Conservation (phyloP, 352 stramenopile genomes). For the Thalassiosira mediterranea region DNA sequence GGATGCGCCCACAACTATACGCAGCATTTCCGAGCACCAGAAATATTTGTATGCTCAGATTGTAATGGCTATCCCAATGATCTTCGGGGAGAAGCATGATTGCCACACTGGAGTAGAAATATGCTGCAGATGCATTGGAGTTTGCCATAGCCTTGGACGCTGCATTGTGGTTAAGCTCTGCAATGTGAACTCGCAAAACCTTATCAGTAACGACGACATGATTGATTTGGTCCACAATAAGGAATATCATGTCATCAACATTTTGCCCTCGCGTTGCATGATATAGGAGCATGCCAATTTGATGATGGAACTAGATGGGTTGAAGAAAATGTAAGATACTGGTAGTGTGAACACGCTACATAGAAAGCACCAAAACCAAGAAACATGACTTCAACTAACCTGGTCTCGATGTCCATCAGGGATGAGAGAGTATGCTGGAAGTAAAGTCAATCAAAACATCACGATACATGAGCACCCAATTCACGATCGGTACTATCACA, state of each 20-base stretch:
- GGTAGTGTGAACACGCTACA: slow-evolving; percentile 1
- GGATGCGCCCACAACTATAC: slow-evolving; percentile 9
- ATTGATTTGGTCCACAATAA: slow-evolving; percentile 49
- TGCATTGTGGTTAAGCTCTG: slow-evolving; percentile 29
- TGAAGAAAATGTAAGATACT: neutral
- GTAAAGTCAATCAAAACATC: too few species aligned
- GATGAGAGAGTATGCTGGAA: slow-evolving; percentile 63
- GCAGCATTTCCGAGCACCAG: slow-evolving; percentile 25
- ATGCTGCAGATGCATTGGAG: neutral
- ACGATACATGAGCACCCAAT: too few species aligned
- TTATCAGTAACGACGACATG: slow-evolving; percentile 8
- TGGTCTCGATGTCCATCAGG: slow-evolving; percentile 20
- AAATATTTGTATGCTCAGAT: slow-evolving; percentile 18
- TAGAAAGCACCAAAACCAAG: too few species aligned
- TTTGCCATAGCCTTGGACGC: slow-evolving; percentile 18
- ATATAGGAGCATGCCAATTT: slow-evolving; percentile 23
- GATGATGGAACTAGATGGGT: slow-evolving; percentile 20
- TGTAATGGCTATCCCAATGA: slow-evolving; percentile 32
- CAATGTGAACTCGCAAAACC: slow-evolving; percentile 8
- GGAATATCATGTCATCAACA: slow-evolving; percentile 11
- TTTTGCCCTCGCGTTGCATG: neutral
- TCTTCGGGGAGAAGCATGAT: slow-evolving; percentile 26
- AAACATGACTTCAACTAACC: too few species aligned
- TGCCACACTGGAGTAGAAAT: neutral
- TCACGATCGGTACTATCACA: too few species aligned